Percentiles rank a stretch among this genome's conserved stretches.
Evolutionary conservation across 2,329 filamentous ascomycete species (phyloP).

Genomic region (Juglanconis juglandina): DNA sequence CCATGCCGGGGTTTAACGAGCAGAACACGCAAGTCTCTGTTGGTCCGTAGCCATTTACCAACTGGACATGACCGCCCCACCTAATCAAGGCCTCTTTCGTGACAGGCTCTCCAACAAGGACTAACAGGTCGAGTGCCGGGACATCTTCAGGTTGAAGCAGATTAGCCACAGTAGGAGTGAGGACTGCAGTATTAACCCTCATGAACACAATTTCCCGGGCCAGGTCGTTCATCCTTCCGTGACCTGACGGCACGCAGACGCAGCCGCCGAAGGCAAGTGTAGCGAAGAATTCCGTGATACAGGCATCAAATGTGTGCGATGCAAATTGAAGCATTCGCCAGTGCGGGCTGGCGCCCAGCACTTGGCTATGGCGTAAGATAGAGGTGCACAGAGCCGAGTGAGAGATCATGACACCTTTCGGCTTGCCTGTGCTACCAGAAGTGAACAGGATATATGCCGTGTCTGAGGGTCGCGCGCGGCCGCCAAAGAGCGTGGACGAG

Average conservation of each 20-base stretch:
- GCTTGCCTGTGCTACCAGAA: constrained; percentile 51
- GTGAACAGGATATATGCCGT: constrained; percentile 43
- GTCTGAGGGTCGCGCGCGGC: too few relatives aligned
- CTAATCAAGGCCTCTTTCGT: too few relatives aligned
- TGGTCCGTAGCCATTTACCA: too few relatives aligned
- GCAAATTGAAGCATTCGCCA: constrained; percentile 33
- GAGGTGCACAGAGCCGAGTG: constrained; percentile 17
- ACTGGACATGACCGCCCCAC: too few relatives aligned
- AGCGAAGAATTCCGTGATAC: constrained; percentile 22
- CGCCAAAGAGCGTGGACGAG: too few relatives aligned
- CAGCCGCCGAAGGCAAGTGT: constrained; percentile 26
- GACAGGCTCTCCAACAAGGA: too few relatives aligned
- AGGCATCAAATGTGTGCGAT: constrained; percentile 30
- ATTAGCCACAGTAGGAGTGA: constrained; percentile 12
- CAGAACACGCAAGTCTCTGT: too few relatives aligned
- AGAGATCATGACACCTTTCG: constrained; percentile 46
- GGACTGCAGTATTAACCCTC: constrained; percentile 16
- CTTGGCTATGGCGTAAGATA: constrained; percentile 17
- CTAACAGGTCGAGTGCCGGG: neutral
- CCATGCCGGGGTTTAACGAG: too few relatives aligned
- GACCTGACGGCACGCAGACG: constrained; percentile 35
- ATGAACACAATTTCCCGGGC: constrained; percentile 20
- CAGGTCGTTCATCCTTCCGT: constrained; percentile 35
- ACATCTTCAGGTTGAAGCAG: constrained; percentile 7
- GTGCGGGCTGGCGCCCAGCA: constrained; percentile 20